Conservation (phyloP, 768 basidiomycete genomes). For the Termitomyces sp. region DNA sequence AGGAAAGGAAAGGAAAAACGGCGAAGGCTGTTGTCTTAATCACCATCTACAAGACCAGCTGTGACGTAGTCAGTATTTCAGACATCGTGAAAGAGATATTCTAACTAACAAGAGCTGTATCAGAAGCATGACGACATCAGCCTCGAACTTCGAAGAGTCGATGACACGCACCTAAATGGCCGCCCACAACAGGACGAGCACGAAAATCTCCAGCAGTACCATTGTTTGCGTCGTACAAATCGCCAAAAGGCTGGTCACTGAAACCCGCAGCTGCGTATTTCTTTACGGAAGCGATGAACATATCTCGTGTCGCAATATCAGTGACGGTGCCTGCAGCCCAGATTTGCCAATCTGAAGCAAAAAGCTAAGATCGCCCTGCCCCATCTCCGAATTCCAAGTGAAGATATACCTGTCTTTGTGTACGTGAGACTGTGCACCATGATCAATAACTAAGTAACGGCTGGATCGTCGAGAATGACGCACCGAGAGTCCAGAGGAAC, state of each 20-base stretch:
- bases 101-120: constrained; percentile 16
- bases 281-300: constrained; percentile 48
- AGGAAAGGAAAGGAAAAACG: background rate
- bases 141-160: background rate
- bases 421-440: constrained; percentile 40
- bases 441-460: background rate
- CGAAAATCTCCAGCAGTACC: constrained; percentile 47
- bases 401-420: constrained; percentile 46
- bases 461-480: constrained; percentile 3
- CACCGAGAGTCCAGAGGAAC: constrained; percentile 48
- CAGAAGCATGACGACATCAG: background rate
- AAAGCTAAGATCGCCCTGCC: background rate
- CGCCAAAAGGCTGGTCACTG: constrained; percentile 38
- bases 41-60: constrained; percentile 12
- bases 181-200: constrained; percentile 57
- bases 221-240: constrained; percentile 55
- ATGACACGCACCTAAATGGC: constrained; percentile 39
- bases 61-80: background rate
- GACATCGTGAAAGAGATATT: background rate
- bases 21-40: background rate
- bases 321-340: constrained; percentile 55
- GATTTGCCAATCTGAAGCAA: constrained; percentile 50
- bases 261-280: constrained; percentile 46
- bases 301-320: constrained; percentile 40
- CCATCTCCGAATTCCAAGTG: background rate